Percentiles rank a stretch among this genome's conserved stretches.
Evolutionary conservation across 2,329 filamentous ascomycete genomes (phyloP).

Genomic region (Microcyclospora pomicola): DNA sequence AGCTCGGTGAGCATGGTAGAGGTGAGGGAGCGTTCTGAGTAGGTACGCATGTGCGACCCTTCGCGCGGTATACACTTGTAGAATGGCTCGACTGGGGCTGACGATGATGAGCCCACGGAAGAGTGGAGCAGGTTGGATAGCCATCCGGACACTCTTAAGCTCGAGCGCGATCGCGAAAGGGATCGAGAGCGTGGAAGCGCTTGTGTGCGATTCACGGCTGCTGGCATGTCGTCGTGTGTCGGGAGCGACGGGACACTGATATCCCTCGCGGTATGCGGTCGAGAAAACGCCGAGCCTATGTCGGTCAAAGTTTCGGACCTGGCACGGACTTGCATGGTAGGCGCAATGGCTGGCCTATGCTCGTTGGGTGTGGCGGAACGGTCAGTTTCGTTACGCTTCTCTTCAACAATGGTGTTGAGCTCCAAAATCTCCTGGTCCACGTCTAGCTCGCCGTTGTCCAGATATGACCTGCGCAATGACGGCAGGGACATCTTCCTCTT

Average conservation of each 20-base stretch:
- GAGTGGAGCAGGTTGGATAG: constrained; percentile 14
- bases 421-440: constrained; percentile 34
- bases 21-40: constrained; percentile 10
- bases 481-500: constrained; percentile 19
- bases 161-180: neutral
- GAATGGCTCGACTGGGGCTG: constrained; percentile 9
- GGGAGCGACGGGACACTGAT: neutral
- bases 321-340: constrained; percentile 31
- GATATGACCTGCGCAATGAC: constrained; percentile 5
- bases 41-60: constrained; percentile 4
- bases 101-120: neutral
- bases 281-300: constrained; percentile 34
- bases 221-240: neutral
- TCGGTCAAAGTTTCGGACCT: constrained; percentile 35
- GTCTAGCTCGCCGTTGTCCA: constrained; percentile 20
- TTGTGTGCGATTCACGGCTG: neutral
- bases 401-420: constrained; percentile 36
- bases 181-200: neutral
- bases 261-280: constrained; percentile 13
- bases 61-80: constrained; percentile 7
- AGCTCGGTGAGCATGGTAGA: constrained; percentile 10
- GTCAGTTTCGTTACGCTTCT: constrained; percentile 27
- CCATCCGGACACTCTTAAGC: constrained; percentile 16
- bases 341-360: constrained; percentile 35
- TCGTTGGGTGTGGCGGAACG: constrained; percentile 16